A percentile compares a stretch with the other conserved stretches of the same genome.
Conservation (phyloP, 2,329 filamentous ascomycete genomes). For the Diaporthe sp. region DNA sequence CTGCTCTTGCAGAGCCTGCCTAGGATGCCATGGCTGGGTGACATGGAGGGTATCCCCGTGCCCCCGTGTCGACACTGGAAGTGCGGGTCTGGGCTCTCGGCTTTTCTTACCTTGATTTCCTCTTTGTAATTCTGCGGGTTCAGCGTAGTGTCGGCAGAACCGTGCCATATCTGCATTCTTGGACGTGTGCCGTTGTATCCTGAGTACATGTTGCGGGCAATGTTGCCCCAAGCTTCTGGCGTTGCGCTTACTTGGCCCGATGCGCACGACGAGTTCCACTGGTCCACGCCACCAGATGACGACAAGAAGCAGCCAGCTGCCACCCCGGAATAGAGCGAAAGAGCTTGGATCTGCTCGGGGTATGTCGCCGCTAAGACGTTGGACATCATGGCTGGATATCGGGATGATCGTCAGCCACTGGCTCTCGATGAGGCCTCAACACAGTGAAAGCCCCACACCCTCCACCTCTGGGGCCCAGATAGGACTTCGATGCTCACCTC, state of each 20-base stretch:
- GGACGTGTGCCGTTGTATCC: constrained; percentile 60
- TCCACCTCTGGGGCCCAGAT: not conserved
- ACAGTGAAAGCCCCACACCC: no score
- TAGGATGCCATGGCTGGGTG: not conserved
- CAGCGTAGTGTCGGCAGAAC: constrained; percentile 62
- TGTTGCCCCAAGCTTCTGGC: constrained; percentile 60
- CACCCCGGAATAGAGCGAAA: constrained; percentile 55
- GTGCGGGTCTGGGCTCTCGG: not conserved
- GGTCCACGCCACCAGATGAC: constrained; percentile 53
- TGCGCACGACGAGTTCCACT: constrained; percentile 66
- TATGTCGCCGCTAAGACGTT: constrained; percentile 59
- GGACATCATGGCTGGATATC: constrained; percentile 49
- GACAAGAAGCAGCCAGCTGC: constrained; percentile 57
- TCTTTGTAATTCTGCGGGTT: constrained; percentile 68
- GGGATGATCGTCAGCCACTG: constrained; percentile 21
- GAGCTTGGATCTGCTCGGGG: constrained; percentile 55
- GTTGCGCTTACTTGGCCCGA: constrained; percentile 57
- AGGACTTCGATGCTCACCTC: constrained; percentile 40
- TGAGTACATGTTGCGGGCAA: constrained; percentile 55
- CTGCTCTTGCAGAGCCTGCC: not conserved
- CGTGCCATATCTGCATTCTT: constrained; percentile 72
- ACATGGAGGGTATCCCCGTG: not conserved
- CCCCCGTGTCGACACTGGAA: not conserved
- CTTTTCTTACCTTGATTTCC: constrained; percentile 54
- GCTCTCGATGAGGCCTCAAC: not conserved